phyloP scores from a whole-genome alignment of 1,139 yeast genomes.

The Yarrowia galli region DNA sequence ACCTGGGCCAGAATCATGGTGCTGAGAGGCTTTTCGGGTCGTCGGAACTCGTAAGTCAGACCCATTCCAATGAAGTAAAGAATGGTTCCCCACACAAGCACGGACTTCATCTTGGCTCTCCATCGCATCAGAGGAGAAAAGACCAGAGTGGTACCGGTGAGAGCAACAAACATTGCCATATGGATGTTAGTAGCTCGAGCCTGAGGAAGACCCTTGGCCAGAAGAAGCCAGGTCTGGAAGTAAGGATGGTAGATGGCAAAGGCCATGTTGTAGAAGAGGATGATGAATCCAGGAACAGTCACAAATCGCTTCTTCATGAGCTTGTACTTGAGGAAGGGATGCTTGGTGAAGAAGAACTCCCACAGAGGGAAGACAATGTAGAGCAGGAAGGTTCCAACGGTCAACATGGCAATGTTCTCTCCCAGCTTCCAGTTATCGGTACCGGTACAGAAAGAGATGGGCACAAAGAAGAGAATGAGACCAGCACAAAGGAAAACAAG shows the following conservation, averaged over 20 bases:
- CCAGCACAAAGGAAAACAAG: constrained; percentile 55
- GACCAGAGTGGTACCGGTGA: constrained; percentile 9
- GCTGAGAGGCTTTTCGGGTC: constrained; percentile 10
- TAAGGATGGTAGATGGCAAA: constrained; percentile 25
- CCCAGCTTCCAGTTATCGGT: constrained; percentile 57
- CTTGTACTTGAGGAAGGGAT: constrained; percentile 16
- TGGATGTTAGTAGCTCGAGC: constrained; percentile 17
- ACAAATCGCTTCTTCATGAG: constrained; percentile 2
- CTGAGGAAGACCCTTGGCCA: constrained; percentile 9
- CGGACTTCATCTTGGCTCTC: constrained; percentile 26
- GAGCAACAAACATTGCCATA: constrained; percentile 25
- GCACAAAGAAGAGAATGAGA: constrained; percentile 50
- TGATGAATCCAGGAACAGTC: constrained; percentile 6
- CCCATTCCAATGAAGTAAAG: constrained; percentile 29
- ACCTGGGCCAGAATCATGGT: constrained; percentile 29
- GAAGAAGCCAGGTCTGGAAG: constrained; percentile 18
- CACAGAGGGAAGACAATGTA: constrained; percentile 11
- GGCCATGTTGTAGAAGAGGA: constrained; percentile 17
- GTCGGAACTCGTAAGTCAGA: constrained; percentile 22
- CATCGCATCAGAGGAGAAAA: constrained; percentile 21
- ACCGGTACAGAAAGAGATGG: constrained; percentile 21
- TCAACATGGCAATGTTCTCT: constrained; percentile 56
- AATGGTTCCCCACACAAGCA: constrained; percentile 3
- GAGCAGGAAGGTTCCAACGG: constrained; percentile 52
- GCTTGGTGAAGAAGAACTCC: constrained; percentile 17